Evolutionary conservation across 371 early-diverging fungal genomes (phyloP).

Genomic region (Synchytrium microbalum): DNA sequence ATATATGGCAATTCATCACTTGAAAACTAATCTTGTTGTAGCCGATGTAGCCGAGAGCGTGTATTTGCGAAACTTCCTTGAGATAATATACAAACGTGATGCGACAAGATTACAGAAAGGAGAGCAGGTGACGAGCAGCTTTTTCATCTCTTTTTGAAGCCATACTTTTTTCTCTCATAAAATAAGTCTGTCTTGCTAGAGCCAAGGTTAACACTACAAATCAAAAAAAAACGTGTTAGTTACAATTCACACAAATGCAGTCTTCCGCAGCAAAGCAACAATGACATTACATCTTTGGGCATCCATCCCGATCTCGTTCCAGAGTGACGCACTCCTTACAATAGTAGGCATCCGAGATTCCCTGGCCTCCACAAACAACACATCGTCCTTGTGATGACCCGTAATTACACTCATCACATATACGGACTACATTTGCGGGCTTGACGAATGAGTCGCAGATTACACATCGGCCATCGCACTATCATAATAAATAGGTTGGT

Average conservation of each 20-base stretch:
- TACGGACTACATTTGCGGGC: slow-evolving; percentile 80
- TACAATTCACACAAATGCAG: background rate
- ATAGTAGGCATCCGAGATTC: slow-evolving; percentile 94
- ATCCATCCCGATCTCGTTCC: slow-evolving; percentile 96
- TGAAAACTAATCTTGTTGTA: too few relatives aligned
- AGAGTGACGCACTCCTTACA: slow-evolving; percentile 84
- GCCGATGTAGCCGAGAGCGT: too few relatives aligned
- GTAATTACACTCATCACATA: slow-evolving; percentile 97
- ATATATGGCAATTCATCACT: too few relatives aligned
- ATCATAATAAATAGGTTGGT: too few relatives aligned
- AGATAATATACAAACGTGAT: too few relatives aligned
- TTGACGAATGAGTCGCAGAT: slow-evolving; percentile 93
- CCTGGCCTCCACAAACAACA: slow-evolving; percentile 84
- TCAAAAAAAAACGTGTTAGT: background rate
- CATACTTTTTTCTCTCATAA: slow-evolving; percentile 83
- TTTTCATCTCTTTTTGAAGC: slow-evolving; percentile 14
- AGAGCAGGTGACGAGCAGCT: too few relatives aligned
- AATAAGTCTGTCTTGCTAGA: slow-evolving; percentile 62
- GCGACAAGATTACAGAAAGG: too few relatives aligned
- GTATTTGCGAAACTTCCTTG: too few relatives aligned
- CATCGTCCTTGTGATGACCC: slow-evolving; percentile 85
- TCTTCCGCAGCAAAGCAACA: slow-evolving; percentile 22
- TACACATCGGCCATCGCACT: slow-evolving; percentile 87
- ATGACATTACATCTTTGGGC: slow-evolving; percentile 86
- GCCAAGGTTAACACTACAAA: slow-evolving; percentile 32